Evolutionary conservation across 768 basidiomycete genomes (phyloP).

Genomic region (Neoboletus magnificus): DNA sequence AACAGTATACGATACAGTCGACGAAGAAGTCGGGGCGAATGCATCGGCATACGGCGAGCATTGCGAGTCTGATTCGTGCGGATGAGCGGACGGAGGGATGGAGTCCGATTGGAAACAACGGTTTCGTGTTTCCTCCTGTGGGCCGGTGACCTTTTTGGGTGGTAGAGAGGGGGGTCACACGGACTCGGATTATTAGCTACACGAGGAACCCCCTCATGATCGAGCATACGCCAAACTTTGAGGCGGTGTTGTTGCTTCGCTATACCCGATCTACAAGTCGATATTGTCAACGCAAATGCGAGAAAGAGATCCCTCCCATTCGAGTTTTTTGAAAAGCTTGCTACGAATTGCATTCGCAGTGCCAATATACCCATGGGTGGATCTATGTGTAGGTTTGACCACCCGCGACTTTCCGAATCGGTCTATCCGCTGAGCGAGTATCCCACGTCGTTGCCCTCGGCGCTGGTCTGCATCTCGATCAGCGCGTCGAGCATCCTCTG

Average conservation of each 20-base stretch:
- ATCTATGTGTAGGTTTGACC: too few species aligned
- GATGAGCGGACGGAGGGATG: slow-evolving; percentile 78
- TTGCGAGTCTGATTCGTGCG: slow-evolving; percentile 74
- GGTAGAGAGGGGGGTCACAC: background rate
- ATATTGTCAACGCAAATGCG: background rate
- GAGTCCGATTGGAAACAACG: slow-evolving; percentile 63
- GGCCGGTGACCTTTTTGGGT: slow-evolving; percentile 11
- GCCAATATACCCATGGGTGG: background rate
- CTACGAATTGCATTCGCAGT: background rate
- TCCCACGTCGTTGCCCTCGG: slow-evolving; percentile 41
- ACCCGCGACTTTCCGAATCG: too few species aligned
- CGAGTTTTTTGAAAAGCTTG: background rate
- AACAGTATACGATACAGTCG: slow-evolving; percentile 1
- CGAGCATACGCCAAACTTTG: background rate
- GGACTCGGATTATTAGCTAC: background rate
- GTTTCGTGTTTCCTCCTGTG: slow-evolving; percentile 50
- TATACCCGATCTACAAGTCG: slow-evolving; percentile 11
- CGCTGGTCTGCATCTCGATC: slow-evolving; percentile 46
- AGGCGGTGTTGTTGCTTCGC: background rate
- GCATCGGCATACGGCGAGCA: slow-evolving; percentile 81
- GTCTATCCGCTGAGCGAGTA: slow-evolving; percentile 54
- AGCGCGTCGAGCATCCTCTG: slow-evolving; percentile 59
- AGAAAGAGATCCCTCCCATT: background rate
- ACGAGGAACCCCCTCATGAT: background rate
- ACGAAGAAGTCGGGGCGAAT: slow-evolving; percentile 33